These are phyloP conservation scores for Fusarium kyushuense DNA, from an alignment of 2,329 filamentous ascomycete genomes.

Conservation along the genomic window DNA sequence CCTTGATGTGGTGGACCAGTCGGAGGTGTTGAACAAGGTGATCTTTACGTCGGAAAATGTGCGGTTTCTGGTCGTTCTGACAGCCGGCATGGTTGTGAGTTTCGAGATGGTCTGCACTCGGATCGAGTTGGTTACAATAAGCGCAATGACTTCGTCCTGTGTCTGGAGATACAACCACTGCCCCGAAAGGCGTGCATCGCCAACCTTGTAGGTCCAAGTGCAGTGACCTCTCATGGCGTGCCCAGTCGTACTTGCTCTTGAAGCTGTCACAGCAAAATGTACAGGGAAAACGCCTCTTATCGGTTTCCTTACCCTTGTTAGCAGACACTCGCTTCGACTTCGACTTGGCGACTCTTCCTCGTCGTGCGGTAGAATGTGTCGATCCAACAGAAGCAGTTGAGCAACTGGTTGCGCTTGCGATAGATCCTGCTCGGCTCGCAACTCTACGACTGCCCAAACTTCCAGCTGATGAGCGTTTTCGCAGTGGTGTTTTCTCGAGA, in stretches of 20 bases:
- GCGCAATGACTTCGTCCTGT: constrained; percentile 44
- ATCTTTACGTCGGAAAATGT: constrained; percentile 49
- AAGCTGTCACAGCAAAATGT: constrained; percentile 45
- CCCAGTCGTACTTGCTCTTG: constrained; percentile 47
- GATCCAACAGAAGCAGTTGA: constrained; percentile 29
- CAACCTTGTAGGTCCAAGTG: constrained; percentile 42
- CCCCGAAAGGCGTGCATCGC: constrained; percentile 43
- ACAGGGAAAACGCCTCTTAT: constrained; percentile 35
- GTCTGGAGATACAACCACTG: constrained; percentile 25
- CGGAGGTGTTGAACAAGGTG: constrained; percentile 51
- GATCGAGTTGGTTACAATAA: constrained; percentile 44
- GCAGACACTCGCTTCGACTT: constrained; percentile 10
- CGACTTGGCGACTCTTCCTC: constrained; percentile 24
- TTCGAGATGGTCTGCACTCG: constrained; percentile 41
- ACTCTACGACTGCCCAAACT: constrained; percentile 23
- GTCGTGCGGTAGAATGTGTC: constrained; percentile 1
- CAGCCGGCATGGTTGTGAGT: constrained; percentile 41
- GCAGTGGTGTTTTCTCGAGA: constrained; percentile 10
- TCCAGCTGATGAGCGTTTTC: constrained; percentile 22
- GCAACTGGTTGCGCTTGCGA: constrained; percentile 32
- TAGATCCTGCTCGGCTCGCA: constrained; percentile 32
- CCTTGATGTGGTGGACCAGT: constrained; percentile 52
- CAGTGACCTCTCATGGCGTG: constrained; percentile 39
- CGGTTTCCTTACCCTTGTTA: background rate
- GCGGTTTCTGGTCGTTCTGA: constrained; percentile 8